A percentile compares a stretch with the other conserved stretches of the same genome.
Conservation (phyloP, 2,329 filamentous ascomycete genomes). For the Colletotrichum tamarilloi region DNA sequence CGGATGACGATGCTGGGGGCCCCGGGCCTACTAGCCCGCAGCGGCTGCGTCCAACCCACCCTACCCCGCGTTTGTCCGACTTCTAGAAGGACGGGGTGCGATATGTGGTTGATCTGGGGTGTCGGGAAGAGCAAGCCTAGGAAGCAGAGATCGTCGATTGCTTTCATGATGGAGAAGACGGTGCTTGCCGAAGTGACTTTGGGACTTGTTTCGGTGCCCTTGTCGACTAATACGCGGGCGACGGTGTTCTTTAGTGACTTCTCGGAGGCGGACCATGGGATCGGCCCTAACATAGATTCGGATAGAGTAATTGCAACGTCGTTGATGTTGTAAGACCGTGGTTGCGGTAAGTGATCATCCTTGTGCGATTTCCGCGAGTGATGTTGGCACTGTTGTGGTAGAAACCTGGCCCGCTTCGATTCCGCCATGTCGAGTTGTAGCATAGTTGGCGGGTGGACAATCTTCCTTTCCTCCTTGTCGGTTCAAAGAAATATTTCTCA, state of each 20-base stretch:
- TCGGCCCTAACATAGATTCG: slow-evolving; percentile 18
- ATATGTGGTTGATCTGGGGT: slow-evolving; percentile 23
- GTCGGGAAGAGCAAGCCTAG: slow-evolving; percentile 25
- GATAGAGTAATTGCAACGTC: slow-evolving; percentile 27
- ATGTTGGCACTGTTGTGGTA: slow-evolving; percentile 17
- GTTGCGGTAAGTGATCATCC: background rate
- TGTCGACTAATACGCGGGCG: slow-evolving; percentile 16
- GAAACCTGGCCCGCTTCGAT: background rate
- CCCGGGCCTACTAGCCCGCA: slow-evolving; percentile 16
- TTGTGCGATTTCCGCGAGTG: slow-evolving; percentile 2
- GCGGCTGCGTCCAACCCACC: slow-evolving; percentile 30
- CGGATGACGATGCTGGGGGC: slow-evolving; percentile 28
- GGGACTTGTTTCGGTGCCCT: slow-evolving; percentile 15
- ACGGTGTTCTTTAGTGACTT: slow-evolving; percentile 12
- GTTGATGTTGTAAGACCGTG: slow-evolving; percentile 25
- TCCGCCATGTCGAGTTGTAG: slow-evolving; percentile 15
- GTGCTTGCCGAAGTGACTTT: slow-evolving; percentile 9
- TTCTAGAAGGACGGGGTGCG: slow-evolving; percentile 26
- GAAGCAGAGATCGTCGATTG: slow-evolving; percentile 28
- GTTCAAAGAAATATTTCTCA: background rate
- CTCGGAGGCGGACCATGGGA: slow-evolving; percentile 21
- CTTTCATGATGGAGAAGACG: slow-evolving; percentile 26
- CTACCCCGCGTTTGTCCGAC: slow-evolving; percentile 25
- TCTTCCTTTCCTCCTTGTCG: background rate
- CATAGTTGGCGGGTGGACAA: background rate